Evolutionary conservation across 306 rosid species (phyloP), one percentile per base, ranked within the genome.

Genomic region (Cucurbita moschata): DNA sequence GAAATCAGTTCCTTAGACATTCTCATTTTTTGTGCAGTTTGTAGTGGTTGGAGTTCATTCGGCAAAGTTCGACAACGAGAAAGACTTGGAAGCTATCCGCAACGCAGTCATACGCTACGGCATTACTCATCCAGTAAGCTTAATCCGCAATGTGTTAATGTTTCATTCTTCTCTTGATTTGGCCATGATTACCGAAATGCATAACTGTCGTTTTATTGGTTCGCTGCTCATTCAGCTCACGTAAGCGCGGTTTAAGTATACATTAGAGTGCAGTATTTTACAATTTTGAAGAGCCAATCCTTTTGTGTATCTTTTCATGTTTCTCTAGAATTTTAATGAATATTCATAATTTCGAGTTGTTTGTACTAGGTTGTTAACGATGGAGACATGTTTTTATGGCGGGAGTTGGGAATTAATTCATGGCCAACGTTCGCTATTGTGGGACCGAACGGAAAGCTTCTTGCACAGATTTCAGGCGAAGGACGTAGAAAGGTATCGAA

Each of bases 381-480:
- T 75, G 96, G 96, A 72, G 96, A 93, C 59, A 93, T 93, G 98
- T 87, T 77, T 75, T 85, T 93, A 73, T 93, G 98, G 98, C 82
- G 90, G 81, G 88, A 86, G 54, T 87, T 93, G 75, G 98, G 98
- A 52, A 80, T 93, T 78, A 93, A 75, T 86, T 93, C 97, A 60
- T 93, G 98, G 98, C 97, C 98, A 76, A 93, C 98, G 37, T 90
- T 93, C 81, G 94, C 98, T 76, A 54, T 93, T 67, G 80, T 93
- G 75, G 90, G 90, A 52, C 98, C 98, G 43, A 79, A 79, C 43
- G 96, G 98, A 68, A 90, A 91, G 82, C 90, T 93, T 78, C 87
- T 93, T 77, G 97, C 92, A 50, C 98, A 90, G 74, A 77, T 90
- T 79, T 77, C 98, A 10, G 98, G 98, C 14, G 98, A 93, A 83